Conservation (phyloP, 306 rosid genomes). For the Albizia julibrissin region DNA sequence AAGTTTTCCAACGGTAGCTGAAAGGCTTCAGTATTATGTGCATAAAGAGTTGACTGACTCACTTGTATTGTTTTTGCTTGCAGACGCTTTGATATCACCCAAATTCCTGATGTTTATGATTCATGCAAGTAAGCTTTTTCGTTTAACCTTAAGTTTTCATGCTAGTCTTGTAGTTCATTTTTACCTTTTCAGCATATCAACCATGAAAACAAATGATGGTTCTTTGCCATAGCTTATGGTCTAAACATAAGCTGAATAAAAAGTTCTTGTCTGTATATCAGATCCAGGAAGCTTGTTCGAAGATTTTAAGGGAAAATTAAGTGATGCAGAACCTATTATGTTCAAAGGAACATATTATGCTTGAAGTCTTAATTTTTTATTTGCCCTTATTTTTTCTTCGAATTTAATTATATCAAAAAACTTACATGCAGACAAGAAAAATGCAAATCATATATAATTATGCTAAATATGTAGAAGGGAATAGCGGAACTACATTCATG, state of each 20-base stretch:
- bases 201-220: conserved; percentile 4
- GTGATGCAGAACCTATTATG: neutral
- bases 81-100: conserved; percentile 93
- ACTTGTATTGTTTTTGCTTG: conserved; percentile 42
- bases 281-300: conserved; percentile 17
- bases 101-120: conserved; percentile 94
- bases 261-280: neutral
- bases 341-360: neutral
- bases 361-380: neutral
- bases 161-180: conserved; percentile 7
- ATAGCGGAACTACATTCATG: neutral
- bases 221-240: neutral
- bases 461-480: neutral
- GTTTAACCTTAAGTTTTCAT: conserved; percentile 10
- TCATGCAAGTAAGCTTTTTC: conserved; percentile 90
- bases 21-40: conserved; percentile 12
- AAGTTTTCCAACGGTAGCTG: conserved; percentile 3
- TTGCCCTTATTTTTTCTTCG: neutral
- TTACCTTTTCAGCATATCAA: conserved; percentile 5
- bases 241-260: neutral
- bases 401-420: conserved; percentile 10
- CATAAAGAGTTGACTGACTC: conserved; percentile 1
- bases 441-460: conserved; percentile 3
- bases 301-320: conserved; percentile 20
- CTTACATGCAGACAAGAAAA: neutral